Conservation (phyloP, 192 early-diverging fungal species). For the Coemansia sp. region DNA sequence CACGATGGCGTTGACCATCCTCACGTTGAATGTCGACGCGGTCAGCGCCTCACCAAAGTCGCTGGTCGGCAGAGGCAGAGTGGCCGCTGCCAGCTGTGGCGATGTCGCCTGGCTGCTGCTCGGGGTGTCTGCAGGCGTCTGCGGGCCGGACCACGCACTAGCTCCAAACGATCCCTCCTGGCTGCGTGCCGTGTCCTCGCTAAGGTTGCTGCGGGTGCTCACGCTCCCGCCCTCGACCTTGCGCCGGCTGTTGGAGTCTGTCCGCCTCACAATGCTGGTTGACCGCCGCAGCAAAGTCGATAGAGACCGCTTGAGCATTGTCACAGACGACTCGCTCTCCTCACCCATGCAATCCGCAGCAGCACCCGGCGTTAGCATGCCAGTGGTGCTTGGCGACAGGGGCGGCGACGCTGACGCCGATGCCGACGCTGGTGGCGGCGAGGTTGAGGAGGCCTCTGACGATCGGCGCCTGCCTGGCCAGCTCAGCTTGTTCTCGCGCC, state of each 20-base stretch:
- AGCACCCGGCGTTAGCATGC: conserved; percentile 18
- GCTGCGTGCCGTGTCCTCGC: conserved; percentile 9
- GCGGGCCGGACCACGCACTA: not conserved
- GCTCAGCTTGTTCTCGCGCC: not conserved
- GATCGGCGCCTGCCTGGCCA: conserved; percentile 8
- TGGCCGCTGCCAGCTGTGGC: not conserved
- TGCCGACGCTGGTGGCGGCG: not conserved
- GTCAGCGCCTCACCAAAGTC: conserved; percentile 20
- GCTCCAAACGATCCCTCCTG: not conserved
- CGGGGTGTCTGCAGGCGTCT: not conserved
- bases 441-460: not conserved
- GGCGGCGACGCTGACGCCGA: not conserved
- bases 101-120: not conserved
- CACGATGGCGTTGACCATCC: conserved; percentile 10
- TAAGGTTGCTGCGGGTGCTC: conserved; percentile 2
- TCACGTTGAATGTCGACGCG: conserved; percentile 29
- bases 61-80: not conserved
- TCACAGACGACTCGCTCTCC: conserved; percentile 1
- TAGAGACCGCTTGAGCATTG: conserved; percentile 33
- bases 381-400: not conserved
- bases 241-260: conserved; percentile 6
- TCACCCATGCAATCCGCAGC: not conserved
- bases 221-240: not conserved
- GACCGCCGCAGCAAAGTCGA: conserved; percentile 44
- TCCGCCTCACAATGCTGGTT: conserved; percentile 29